Conservation (phyloP, 2,329 filamentous ascomycete species). For the Verruconis gallopava region DNA sequence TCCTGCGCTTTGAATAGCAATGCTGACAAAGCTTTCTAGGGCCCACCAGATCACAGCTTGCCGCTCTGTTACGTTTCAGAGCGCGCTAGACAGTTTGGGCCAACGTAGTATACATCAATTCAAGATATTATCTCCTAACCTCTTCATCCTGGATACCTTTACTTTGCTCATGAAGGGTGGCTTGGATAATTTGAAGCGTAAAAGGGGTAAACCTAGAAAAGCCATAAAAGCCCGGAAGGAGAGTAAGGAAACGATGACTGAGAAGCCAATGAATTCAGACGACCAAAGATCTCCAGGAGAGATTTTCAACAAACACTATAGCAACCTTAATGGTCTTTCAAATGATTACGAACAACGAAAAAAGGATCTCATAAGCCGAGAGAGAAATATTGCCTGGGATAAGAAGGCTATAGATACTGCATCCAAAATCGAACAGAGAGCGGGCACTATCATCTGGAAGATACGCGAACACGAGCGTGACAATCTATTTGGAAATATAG, state of each 20-base stretch:
- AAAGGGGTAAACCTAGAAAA: background rate
- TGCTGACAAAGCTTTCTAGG: background rate
- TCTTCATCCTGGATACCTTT: background rate
- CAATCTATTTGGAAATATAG: constrained; percentile 28
- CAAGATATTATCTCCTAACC: background rate
- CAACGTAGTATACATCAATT: too few relatives aligned
- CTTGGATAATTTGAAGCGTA: constrained; percentile 1
- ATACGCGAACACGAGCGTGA: constrained; percentile 31
- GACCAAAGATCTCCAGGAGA: too few relatives aligned
- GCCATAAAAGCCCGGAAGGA: background rate
- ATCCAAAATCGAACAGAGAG: constrained; percentile 12
- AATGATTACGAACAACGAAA: constrained; percentile 1
- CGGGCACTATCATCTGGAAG: constrained; percentile 22
- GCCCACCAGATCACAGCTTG: background rate
- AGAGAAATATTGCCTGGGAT: constrained; percentile 5
- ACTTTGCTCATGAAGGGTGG: constrained; percentile 5
- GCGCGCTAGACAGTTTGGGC: constrained; percentile 2
- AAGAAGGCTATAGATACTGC: background rate
- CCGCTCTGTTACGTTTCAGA: background rate
- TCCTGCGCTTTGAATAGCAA: too few relatives aligned
- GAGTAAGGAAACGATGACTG: background rate
- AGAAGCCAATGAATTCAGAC: too few relatives aligned
- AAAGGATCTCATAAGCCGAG: background rate
- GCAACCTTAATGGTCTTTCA: background rate
- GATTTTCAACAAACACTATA: background rate